Evolutionary conservation across 2,329 filamentous ascomycete genomes (phyloP).

Genomic region (Pseudogymnoascus destructans): DNA sequence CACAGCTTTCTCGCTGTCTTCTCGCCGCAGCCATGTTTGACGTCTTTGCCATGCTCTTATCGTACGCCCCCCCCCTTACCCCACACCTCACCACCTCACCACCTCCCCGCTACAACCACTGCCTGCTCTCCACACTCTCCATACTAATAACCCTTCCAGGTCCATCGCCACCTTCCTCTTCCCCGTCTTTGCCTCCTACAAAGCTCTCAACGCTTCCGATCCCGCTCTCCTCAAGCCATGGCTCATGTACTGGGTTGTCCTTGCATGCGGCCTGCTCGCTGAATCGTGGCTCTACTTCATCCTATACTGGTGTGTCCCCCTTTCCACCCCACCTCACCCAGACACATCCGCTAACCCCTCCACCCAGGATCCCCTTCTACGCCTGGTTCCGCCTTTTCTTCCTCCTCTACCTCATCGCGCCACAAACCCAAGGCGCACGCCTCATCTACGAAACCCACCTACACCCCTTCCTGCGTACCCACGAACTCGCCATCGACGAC

Average conservation of each 20-base stretch:
- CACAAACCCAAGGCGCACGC: conserved; percentile 87
- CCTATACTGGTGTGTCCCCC: conserved; percentile 52
- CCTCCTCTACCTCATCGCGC: conserved; percentile 90
- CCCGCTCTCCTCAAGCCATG: conserved; percentile 85
- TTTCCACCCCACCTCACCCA: neutral
- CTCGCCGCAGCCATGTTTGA: conserved; percentile 49
- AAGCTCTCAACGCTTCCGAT: conserved; percentile 86
- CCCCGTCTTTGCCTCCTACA: conserved; percentile 94
- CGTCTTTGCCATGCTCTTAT: conserved; percentile 63
- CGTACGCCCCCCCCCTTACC: conserved; percentile 36
- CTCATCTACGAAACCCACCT: conserved; percentile 74
- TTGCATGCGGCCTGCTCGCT: conserved; percentile 65
- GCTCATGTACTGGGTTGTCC: conserved; percentile 98
- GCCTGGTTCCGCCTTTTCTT: conserved; percentile 77
- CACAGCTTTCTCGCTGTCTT: conserved; percentile 6
- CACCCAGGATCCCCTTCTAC: conserved; percentile 72
- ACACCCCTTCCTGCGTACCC: conserved; percentile 75
- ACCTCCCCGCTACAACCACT: conserved; percentile 13
- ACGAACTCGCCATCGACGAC: conserved; percentile 80
- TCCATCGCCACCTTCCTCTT: conserved; percentile 83
- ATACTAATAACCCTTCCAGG: conserved; percentile 34
- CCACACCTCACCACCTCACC: conserved; percentile 13
- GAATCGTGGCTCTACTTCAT: conserved; percentile 86
- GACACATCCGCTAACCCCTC: conserved; percentile 10
- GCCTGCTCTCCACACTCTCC: conserved; percentile 5